Base-by-base conservation (phyloP, 352 stramenopile species). In the Phytophthora brassicae region DNA sequence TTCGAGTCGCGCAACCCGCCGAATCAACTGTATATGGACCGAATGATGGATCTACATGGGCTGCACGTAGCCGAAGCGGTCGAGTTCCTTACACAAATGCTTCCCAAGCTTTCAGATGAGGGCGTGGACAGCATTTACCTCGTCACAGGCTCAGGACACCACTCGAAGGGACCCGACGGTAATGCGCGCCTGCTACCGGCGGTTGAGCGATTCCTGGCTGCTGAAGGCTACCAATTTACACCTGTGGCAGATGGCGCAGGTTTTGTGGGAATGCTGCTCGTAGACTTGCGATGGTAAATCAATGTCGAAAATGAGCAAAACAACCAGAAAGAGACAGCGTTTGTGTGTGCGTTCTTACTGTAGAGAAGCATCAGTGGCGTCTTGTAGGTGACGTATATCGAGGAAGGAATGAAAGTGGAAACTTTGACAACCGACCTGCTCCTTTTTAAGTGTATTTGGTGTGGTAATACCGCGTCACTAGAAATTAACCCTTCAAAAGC, bases 181-280 rank as follows among this genome's bases (percentile, higher is more conserved):
- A 92, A 92, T 54, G 71, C 81, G 9, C 82, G 86, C 2, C 58
- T 95, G 42, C 66, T 90, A 38, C 86, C 86, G 26, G 86, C 84
- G 3, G 82, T 95, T 36, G 79, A 95, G 60, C 86, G 79, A n/a
- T 95, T 93, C 52, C 64, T 95, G 17, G 66, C 46, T 13, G 70
- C 71, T 4, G 86, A 95, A 56, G 86, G 86, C 24, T 95, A 93
- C 55, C 79, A 83, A 52, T 95, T 76, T 53, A 74, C 61, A 59
- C 68, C 68, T n/a, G 81, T 95, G 23, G 72, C 81, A 1, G 86
- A 95, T 45, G 68, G 79, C 20, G 70, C 80, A 59, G 86, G 86
- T 11, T 90, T 86, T 68, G 81, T 95, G 26, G 86, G 86, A 41
- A 93, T 95, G 86, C 65, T 95, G 46, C 71, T 91, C 47, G 86